These are phyloP conservation scores for Cichorium intybus DNA, from an alignment of 140 eudicot genomes.

Conservation along the genomic window DNA sequence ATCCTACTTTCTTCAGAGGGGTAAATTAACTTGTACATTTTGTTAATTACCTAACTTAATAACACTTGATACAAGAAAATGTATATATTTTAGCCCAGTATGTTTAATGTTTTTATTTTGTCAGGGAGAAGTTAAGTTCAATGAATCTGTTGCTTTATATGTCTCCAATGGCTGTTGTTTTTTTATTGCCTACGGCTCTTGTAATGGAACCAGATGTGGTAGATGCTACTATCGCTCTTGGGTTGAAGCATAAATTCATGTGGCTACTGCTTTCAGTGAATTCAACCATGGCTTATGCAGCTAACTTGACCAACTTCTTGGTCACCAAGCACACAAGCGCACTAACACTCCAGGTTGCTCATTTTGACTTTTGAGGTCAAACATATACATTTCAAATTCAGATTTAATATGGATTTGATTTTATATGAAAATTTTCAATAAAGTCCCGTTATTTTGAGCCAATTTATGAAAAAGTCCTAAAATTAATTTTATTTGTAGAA, in stretches of 20 bases:
- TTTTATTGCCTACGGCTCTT: slow-evolving; percentile 74
- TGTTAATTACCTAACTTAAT: not conserved
- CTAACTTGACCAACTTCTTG: slow-evolving; percentile 92
- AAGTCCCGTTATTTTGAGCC: too few species aligned
- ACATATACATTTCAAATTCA: too few species aligned
- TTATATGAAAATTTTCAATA: too few species aligned
- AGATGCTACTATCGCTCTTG: slow-evolving; percentile 61
- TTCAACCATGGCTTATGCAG: slow-evolving; percentile 89
- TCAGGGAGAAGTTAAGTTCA: slow-evolving; percentile 96
- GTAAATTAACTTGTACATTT: slow-evolving; percentile 34
- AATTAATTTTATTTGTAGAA: too few species aligned
- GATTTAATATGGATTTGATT: not conserved
- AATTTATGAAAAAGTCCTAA: too few species aligned
- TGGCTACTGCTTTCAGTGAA: slow-evolving; percentile 67
- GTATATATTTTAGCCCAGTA: too few species aligned
- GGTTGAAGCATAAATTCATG: slow-evolving; percentile 63
- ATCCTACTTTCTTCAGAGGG: slow-evolving; percentile 92
- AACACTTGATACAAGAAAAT: not conserved
- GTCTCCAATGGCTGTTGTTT: slow-evolving; percentile 90
- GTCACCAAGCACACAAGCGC: slow-evolving; percentile 99
- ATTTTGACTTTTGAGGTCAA: slow-evolving; percentile 1
- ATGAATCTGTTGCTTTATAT: slow-evolving; percentile 97
- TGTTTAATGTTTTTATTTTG: not conserved
- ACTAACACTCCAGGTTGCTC: slow-evolving; percentile 87
- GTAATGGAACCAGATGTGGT: slow-evolving; percentile 93